Percentiles rank a stretch among this genome's conserved stretches.
phyloP scores from a whole-genome alignment of 768 basidiomycete species.

The Cubamyces sp. region DNA sequence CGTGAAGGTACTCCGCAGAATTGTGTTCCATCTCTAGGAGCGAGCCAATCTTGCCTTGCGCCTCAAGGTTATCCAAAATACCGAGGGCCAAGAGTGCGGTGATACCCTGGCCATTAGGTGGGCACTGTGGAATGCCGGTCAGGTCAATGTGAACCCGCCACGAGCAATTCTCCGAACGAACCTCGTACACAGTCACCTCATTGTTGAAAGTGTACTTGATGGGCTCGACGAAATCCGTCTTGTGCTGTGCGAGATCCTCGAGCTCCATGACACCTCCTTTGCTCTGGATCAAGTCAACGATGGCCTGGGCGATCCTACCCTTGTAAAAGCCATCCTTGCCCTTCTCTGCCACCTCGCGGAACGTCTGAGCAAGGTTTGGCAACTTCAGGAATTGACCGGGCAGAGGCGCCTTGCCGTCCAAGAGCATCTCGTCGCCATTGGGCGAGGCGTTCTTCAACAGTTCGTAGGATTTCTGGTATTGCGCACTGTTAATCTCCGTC shows the following conservation, averaged over 20 bases:
- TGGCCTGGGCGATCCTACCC: slow-evolving; percentile 86
- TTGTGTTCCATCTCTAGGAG: slow-evolving; percentile 87
- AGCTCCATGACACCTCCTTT: slow-evolving; percentile 94
- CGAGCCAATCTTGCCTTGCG: slow-evolving; percentile 66
- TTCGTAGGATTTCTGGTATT: slow-evolving; percentile 67
- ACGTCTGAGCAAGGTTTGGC: slow-evolving; percentile 82
- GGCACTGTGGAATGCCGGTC: slow-evolving; percentile 54
- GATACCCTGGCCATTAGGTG: slow-evolving; percentile 96
- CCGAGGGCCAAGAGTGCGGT: slow-evolving; percentile 93
- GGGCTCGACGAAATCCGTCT: slow-evolving; percentile 81
- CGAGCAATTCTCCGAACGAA: slow-evolving; percentile 34
- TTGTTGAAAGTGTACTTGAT: slow-evolving; percentile 87
- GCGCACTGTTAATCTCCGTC: slow-evolving; percentile 66
- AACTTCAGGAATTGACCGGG: slow-evolving; percentile 85
- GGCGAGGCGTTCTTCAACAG: slow-evolving; percentile 84
- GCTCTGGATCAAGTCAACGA: slow-evolving; percentile 82
- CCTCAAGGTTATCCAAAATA: slow-evolving; percentile 86
- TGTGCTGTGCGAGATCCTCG: slow-evolving; percentile 87
- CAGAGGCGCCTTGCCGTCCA: slow-evolving; percentile 80
- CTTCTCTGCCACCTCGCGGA: slow-evolving; percentile 74
- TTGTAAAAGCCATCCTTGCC: slow-evolving; percentile 96
- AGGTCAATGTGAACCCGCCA: too few relatives aligned
- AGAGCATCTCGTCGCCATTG: slow-evolving; percentile 83
- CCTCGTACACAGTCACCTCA: slow-evolving; percentile 92
- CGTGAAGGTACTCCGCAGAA: slow-evolving; percentile 86